Evolutionary conservation across 495 filamentous ascomycete species (phyloP), one percentile per base, ranked within the genome.

Genomic region (Penicillium crystallinum): DNA sequence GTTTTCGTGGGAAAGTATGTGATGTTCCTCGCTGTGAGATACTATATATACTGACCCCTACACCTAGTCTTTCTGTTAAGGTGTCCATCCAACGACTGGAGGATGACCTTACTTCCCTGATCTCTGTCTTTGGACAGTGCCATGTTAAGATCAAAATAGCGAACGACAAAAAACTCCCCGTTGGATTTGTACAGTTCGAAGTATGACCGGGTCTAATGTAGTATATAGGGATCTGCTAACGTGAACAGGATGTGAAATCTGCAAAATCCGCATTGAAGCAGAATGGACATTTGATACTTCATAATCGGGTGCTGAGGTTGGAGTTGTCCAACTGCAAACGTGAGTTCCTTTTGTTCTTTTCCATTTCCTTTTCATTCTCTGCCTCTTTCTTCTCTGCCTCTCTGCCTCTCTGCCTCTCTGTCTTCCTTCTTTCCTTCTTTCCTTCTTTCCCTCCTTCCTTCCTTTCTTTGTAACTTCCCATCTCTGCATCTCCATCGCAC

Each of bases 1-100:
- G 29, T 50, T 17, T 50, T 50, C 23, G 48, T 34, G 31, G 48
- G 48, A 34, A 50, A 50, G 48, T 50, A 25, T 6, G 38, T 42
- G 18, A 0, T 6, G 14, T 2, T 17, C 14, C n/a, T 1, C 14
- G 14, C 34, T 25, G 21, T 19, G 6, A 27, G 5, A 25, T 18
- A 10, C 9, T 43, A 25, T 14, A 22, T 31, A 31, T 50, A 34
- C 29, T 50, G 6, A 50, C 29, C 5, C 2, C 8, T 4, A 10
- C 8, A 0, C n/a, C 34, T 17, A 50, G 48, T 14, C 36, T 50
- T 7, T 41, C 36, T 6, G 31, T 33, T 7, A 42, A 27, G 3
- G 6, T 31, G 2, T 15, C 27, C n/a, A 10, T 21, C 15, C 23
- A 40, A 22, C 18, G 21, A 14, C 23, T 40, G 27, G 37, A 40